A percentile compares a stretch with the other conserved stretches of the same genome.
These are phyloP conservation scores for Cyberlindnera xishuangbannaensis DNA, from an alignment of 805 yeast genomes.

Conservation along the genomic window DNA sequence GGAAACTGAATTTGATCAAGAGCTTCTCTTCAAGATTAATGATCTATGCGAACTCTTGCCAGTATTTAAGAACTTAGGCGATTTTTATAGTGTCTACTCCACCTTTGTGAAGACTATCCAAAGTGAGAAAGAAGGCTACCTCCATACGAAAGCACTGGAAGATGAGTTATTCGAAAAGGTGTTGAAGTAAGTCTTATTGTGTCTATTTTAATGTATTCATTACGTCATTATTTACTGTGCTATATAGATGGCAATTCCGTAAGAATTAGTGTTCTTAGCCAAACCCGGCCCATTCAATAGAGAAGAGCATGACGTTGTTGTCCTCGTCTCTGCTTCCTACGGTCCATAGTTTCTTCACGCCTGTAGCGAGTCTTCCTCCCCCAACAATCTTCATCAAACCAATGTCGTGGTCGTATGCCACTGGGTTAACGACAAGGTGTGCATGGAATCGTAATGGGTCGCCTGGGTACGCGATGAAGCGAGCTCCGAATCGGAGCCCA, in stretches of 20 bases:
- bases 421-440: slow-evolving; percentile 62
- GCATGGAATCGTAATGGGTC: slow-evolving; percentile 91
- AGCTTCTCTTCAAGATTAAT: slow-evolving; percentile 38
- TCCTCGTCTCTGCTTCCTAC: slow-evolving; percentile 36
- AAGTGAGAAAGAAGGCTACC: slow-evolving; percentile 29
- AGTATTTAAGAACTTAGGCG: slow-evolving; percentile 45
- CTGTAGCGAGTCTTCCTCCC: slow-evolving; percentile 90
- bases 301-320: slow-evolving; percentile 41
- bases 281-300: slow-evolving; percentile 96
- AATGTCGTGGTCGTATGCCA: slow-evolving; percentile 44
- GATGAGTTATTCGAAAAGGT: slow-evolving; percentile 20
- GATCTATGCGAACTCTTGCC: slow-evolving; percentile 44
- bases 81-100: slow-evolving; percentile 45
- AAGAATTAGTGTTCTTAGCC: no score
- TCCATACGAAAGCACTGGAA: slow-evolving; percentile 25
- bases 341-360: slow-evolving; percentile 83
- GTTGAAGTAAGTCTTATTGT: slow-evolving; percentile 5
- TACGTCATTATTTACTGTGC: slow-evolving; percentile 1
- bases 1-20: slow-evolving; percentile 27
- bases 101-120: slow-evolving; percentile 41
- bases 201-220: slow-evolving; percentile 1
- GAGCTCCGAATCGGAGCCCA: slow-evolving; percentile 89
- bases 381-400: slow-evolving; percentile 57
- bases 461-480: slow-evolving; percentile 87
- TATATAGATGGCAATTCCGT: no score